Conservation (phyloP, 148 eudicot species). For the Rhododendron griersonianum region DNA sequence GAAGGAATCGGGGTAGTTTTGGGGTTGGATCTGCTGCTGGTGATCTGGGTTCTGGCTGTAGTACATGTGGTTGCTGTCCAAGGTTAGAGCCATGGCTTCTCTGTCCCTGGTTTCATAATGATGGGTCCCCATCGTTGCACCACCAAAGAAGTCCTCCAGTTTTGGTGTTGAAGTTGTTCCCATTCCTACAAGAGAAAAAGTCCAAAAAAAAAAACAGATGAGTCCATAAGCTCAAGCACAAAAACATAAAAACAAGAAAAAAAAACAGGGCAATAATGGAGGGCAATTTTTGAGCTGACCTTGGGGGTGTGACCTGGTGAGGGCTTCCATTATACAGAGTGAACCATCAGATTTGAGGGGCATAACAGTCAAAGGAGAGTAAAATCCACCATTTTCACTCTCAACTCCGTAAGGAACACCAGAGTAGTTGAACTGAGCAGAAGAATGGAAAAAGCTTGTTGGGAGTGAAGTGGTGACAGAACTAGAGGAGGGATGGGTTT, state of each 20-base stretch:
- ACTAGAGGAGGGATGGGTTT: constrained; percentile 19
- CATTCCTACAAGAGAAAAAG: constrained; percentile 34
- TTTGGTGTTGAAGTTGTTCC: constrained; percentile 42
- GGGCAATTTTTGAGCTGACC: constrained; percentile 25
- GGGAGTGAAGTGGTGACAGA: constrained; percentile 24
- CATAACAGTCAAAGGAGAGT: constrained; percentile 59
- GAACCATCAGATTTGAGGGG: constrained; percentile 94
- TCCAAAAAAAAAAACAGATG: background rate
- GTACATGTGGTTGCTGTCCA: constrained; percentile 31
- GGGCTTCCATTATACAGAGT: constrained; percentile 58
- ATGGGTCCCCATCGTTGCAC: constrained; percentile 50
- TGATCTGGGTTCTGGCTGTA: constrained; percentile 34
- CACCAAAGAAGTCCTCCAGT: constrained; percentile 74
- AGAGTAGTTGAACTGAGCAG: constrained; percentile 32
- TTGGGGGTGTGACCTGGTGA: constrained; percentile 47
- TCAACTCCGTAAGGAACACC: constrained; percentile 42
- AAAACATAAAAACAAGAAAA: background rate
- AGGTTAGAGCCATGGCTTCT: constrained; percentile 29
- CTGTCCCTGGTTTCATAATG: constrained; percentile 24
- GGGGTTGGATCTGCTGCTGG: constrained; percentile 25
- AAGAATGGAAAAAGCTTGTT: constrained; percentile 23
- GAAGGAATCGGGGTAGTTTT: constrained; percentile 27
- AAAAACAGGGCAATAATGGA: background rate
- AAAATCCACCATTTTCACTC: constrained; percentile 34
- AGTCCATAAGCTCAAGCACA: background rate